Conservation (phyloP, 306 rosid genomes). For the Quillaja saponaria region DNA sequence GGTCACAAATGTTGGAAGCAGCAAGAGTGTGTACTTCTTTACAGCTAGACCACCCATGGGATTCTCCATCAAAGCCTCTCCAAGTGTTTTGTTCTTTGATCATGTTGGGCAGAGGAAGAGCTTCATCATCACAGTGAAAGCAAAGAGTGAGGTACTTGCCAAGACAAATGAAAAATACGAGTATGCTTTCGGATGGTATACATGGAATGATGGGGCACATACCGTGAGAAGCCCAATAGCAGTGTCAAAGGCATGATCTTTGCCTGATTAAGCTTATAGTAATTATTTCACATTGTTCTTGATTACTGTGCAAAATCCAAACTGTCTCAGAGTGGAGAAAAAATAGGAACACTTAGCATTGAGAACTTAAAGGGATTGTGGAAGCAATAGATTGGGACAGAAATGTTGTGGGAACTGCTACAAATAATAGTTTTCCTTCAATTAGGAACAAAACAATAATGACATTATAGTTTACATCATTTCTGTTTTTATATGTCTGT, state of each 20-base stretch:
- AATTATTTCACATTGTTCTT: not conserved
- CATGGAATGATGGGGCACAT: conserved; percentile 51
- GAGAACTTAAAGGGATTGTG: not conserved
- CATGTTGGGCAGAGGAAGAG: conserved; percentile 57
- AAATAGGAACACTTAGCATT: not conserved
- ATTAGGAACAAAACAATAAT: conserved; percentile 1
- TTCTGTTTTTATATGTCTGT: not conserved
- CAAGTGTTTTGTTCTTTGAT: conserved; percentile 52
- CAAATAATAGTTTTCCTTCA: conserved; percentile 1
- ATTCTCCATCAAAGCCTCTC: conserved; percentile 52
- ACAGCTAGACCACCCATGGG: conserved; percentile 52
- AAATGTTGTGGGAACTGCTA: not conserved
- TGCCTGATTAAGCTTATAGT: not conserved
- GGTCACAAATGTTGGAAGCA: conserved; percentile 71
- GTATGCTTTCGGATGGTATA: conserved; percentile 73
- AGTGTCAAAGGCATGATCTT: conserved; percentile 47
- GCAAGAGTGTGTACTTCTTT: conserved; percentile 61
- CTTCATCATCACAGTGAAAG: conserved; percentile 59
- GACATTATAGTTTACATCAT: not conserved
- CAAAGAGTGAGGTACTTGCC: conserved; percentile 25
- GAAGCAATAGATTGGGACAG: not conserved
- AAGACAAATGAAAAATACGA: conserved; percentile 20
- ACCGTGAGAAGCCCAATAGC: conserved; percentile 75
- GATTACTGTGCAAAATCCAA: conserved; percentile 17
- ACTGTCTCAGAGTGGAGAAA: conserved; percentile 22